Evolutionary conservation across 169 alveolate species (phyloP).

Genomic region (Eimeria acervulina): DNA sequence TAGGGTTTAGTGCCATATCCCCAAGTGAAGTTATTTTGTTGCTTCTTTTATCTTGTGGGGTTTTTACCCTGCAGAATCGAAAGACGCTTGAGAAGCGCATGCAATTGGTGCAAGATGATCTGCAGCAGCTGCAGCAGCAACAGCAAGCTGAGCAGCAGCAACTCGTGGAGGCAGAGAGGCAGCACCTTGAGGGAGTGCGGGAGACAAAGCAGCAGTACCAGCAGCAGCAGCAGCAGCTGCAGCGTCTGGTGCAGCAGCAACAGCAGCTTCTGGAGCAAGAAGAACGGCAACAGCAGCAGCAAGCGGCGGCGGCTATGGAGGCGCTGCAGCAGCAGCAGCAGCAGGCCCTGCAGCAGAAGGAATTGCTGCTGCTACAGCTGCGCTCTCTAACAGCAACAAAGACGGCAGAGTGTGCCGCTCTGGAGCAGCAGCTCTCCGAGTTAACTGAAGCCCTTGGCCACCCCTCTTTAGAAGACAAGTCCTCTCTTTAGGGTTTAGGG

Average conservation of each 20-base stretch:
- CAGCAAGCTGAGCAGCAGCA: slow-evolving; percentile 52
- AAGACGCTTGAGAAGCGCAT: slow-evolving; percentile 52
- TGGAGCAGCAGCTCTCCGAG: slow-evolving; percentile 49
- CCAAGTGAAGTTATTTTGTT: too few relatives aligned
- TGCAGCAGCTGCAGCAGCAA: slow-evolving; percentile 75
- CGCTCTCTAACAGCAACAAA: neutral
- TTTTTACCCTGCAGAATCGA: neutral
- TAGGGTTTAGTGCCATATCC: neutral
- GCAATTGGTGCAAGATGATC: slow-evolving; percentile 53
- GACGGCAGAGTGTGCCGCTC: neutral
- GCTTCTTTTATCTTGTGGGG: neutral
- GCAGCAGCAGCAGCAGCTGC: slow-evolving; percentile 49
- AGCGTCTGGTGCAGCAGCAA: slow-evolving; percentile 55
- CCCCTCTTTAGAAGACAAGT: neutral
- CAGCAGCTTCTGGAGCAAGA: slow-evolving; percentile 52
- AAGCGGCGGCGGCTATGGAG: slow-evolving; percentile 39
- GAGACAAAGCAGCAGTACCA: slow-evolving; percentile 53
- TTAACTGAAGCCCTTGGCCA: neutral
- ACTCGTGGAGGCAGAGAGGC: slow-evolving; percentile 25
- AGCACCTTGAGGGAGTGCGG: slow-evolving; percentile 14
- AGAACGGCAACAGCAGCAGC: slow-evolving; percentile 45
- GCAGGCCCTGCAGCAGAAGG: slow-evolving; percentile 57
- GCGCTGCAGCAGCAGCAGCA: slow-evolving; percentile 74
- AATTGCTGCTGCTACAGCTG: slow-evolving; percentile 28
- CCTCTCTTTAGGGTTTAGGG: neutral